These are phyloP conservation scores for Dalbergia cochinchinensis DNA, from an alignment of 306 rosid species.

Conservation along the genomic window DNA sequence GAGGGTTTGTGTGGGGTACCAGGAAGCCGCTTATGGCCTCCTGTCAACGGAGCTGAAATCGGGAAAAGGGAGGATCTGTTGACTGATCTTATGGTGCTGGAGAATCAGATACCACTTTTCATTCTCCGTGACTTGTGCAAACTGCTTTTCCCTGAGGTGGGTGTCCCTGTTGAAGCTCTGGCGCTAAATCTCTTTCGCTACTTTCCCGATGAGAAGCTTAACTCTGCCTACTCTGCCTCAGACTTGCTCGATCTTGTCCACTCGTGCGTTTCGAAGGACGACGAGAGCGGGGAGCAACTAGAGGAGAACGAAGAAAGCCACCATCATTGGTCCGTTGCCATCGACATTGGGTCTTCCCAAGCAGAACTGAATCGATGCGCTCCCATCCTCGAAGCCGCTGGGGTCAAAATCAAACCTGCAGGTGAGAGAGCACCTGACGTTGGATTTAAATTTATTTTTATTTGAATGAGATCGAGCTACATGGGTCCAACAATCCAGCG, in stretches of 20 bases:
- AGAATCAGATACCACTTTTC: slow-evolving; percentile 38
- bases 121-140: slow-evolving; percentile 4
- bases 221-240: background rate
- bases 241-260: slow-evolving; percentile 42
- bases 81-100: slow-evolving; percentile 38
- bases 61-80: background rate
- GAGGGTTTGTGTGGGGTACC: background rate
- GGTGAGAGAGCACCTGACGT: background rate
- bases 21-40: background rate
- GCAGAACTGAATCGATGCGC: slow-evolving; percentile 28
- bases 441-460: too few relatives aligned
- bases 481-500: too few relatives aligned
- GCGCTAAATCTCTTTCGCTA: background rate
- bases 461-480: too few relatives aligned
- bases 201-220: background rate
- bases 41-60: too few relatives aligned
- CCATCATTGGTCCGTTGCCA: too few relatives aligned
- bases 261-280: background rate
- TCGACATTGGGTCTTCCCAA: too few relatives aligned
- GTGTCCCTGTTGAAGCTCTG: background rate
- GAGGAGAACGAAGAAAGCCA: too few relatives aligned
- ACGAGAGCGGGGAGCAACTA: too few relatives aligned
- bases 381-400: slow-evolving; percentile 21
- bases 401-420: background rate
- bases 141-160: background rate